phyloP scores from a whole-genome alignment of 108 stramenopile genomes.

The Fragilaria crotonensis region DNA sequence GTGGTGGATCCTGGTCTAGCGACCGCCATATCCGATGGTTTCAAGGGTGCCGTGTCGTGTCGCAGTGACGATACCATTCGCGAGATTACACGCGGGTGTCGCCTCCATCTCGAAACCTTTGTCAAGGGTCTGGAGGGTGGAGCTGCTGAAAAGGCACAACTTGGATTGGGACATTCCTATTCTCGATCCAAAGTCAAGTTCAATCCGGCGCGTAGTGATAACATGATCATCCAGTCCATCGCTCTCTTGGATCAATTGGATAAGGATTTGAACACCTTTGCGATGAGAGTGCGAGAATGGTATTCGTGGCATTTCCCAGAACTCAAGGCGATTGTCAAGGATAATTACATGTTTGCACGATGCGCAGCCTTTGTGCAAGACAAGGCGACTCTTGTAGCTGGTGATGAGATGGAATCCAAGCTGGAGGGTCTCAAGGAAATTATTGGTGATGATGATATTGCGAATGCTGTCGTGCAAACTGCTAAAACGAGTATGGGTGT shows the following conservation, averaged over 20 bases:
- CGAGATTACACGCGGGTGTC: conserved; percentile 90
- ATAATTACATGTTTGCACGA: conserved; percentile 96
- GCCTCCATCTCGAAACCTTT: conserved; percentile 83
- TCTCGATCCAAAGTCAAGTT: conserved; percentile 99
- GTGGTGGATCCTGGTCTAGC: conserved; percentile 80
- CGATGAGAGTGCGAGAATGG: conserved; percentile 99
- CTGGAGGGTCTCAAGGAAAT: conserved; percentile 79
- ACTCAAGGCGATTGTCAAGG: conserved; percentile 91
- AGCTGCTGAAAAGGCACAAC: conserved; percentile 91
- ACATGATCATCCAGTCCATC: conserved; percentile 99
- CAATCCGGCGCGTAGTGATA: conserved; percentile 96
- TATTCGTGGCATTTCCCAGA: conserved; percentile 99
- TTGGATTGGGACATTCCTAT: conserved; percentile 98
- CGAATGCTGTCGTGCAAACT: conserved; percentile 86
- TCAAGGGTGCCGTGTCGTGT: conserved; percentile 72
- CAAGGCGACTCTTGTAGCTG: conserved; percentile 55
- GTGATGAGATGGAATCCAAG: conserved; percentile 54
- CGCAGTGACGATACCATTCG: conserved; percentile 87
- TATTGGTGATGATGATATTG: conserved; percentile 84
- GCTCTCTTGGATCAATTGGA: conserved; percentile 99
- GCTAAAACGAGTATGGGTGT: conserved; percentile 97
- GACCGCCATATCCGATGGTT: conserved; percentile 87
- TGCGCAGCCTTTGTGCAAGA: conserved; percentile 85
- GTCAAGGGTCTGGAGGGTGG: conserved; percentile 93
- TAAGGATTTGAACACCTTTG: conserved; percentile 99